Percentiles rank a stretch among this genome's conserved stretches.
These are phyloP conservation scores for Nicotiana rustica DNA, from an alignment of 305 asterid genomes.

Conservation along the genomic window DNA sequence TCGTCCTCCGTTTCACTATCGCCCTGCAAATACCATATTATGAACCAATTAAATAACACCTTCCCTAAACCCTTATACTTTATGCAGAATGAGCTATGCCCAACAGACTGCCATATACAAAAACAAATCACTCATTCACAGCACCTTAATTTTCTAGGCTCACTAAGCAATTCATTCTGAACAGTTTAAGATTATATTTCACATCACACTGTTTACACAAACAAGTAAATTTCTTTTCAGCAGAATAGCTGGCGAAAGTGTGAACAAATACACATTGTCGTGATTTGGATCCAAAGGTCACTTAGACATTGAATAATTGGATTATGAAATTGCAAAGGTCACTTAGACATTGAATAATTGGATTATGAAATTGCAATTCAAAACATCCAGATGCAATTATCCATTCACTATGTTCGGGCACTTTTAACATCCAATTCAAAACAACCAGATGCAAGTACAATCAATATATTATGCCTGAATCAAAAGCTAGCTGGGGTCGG, in stretches of 20 bases:
- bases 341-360: no score
- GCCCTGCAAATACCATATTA: constrained; percentile 47
- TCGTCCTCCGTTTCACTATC: constrained; percentile 82
- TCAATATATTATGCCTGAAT: neutral
- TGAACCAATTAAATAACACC: neutral
- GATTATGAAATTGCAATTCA: no score
- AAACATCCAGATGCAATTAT: no score
- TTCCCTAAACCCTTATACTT: neutral
- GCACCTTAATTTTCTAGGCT: neutral
- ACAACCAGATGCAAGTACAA: no score
- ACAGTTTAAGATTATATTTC: neutral
- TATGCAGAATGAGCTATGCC: neutral
- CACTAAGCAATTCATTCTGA: neutral
- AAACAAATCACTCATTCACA: neutral
- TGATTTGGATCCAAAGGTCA: no score
- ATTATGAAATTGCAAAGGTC: no score
- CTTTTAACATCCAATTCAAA: no score
- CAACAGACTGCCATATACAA: neutral
- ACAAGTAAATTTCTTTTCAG: neutral
- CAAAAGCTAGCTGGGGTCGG: neutral
- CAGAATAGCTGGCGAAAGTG: neutral
- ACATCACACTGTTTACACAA: neutral
- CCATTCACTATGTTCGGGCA: no score
- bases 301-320: no score
- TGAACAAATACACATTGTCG: neutral